Base-by-base conservation (phyloP, 352 stramenopile genomes). In the Phytophthora rubi region DNA sequence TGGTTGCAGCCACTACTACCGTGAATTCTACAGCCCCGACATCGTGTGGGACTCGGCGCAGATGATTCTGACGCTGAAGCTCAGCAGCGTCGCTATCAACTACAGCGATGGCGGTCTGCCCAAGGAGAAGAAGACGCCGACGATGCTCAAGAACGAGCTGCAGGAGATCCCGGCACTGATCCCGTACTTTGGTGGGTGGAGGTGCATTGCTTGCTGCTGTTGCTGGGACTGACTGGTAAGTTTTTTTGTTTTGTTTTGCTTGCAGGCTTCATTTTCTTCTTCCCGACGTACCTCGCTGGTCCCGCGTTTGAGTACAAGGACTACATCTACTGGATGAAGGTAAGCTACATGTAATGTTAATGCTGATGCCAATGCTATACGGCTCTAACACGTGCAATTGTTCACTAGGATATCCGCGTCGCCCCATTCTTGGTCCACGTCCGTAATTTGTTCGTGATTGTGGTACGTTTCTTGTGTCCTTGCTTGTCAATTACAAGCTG, bases 1-100 rank as follows among this genome's bases (percentile, higher is more conserved):
- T 62, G 32, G 4, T 44, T 59, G 47, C 48, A 92, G 88, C 67
- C 89, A 96, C 72, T 93, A 92, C 67, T 96, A 93, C 71, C 89
- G 89, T 66, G 86, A 96, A 59, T 93, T 90, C 68, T 68, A 92
- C 63, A 89, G 79, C 45, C 87, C 86, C 0, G 81, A 94, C 55
- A 85, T 96, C 59, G 83, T 95, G 21, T 95, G 88, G 88, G 86
- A 94, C 64, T 79, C 82, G 51, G 85, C 88, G n/a, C 86, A 94
- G 67, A 96, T 96, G 89, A 91, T 96, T 59, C 55, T 94, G 47
- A 94, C 86, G 49, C 78, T 96, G 12, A 96, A 96, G 68, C 75
- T 96, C 18, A 91, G 81, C 72, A 89, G 79, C 64, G 68, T 93
- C 23, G 85, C 86, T 4, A 88, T 92, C 44, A 96, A 93, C 73